phyloP scores from a whole-genome alignment of 2,329 filamentous ascomycete genomes.

The Monosporascus sp. region DNA sequence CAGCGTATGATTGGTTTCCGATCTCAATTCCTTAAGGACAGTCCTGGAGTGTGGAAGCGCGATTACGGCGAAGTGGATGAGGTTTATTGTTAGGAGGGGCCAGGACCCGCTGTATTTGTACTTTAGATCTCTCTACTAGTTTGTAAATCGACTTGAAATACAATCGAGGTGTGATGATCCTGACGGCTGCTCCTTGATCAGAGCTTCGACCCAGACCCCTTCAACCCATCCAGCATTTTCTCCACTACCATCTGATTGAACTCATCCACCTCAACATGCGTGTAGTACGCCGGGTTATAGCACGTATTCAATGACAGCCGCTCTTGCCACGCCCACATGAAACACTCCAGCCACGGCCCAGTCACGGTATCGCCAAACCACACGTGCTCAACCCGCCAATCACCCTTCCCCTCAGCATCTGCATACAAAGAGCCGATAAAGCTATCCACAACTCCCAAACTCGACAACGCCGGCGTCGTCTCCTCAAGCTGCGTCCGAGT shows the following conservation, averaged over 20 bases:
- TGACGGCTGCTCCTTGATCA: neutral
- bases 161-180: neutral
- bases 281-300: conserved; percentile 8
- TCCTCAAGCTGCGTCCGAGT: conserved; percentile 6
- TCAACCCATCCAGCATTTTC: conserved; percentile 4
- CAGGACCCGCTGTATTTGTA: neutral
- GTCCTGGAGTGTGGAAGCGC: conserved; percentile 21
- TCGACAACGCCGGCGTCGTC: conserved; percentile 8
- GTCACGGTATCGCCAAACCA: conserved; percentile 8
- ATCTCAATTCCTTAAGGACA: conserved; percentile 21
- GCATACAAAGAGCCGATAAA: conserved; percentile 5
- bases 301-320: conserved; percentile 6
- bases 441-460: conserved; percentile 6
- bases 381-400: conserved; percentile 2
- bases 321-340: conserved; percentile 10
- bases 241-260: conserved; percentile 5
- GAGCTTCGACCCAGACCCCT: conserved; percentile 1
- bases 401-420: conserved; percentile 2
- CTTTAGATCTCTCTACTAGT: neutral
- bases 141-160: neutral
- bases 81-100: conserved; percentile 3
- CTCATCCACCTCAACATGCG: conserved; percentile 2
- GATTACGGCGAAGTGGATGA: conserved; percentile 13
- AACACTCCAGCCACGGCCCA: conserved; percentile 8
- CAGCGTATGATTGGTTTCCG: conserved; percentile 24